A percentile compares a stretch with the other conserved stretches of the same genome.
Conservation (phyloP, 495 filamentous ascomycete species). For the Neurospora sp. region DNA sequence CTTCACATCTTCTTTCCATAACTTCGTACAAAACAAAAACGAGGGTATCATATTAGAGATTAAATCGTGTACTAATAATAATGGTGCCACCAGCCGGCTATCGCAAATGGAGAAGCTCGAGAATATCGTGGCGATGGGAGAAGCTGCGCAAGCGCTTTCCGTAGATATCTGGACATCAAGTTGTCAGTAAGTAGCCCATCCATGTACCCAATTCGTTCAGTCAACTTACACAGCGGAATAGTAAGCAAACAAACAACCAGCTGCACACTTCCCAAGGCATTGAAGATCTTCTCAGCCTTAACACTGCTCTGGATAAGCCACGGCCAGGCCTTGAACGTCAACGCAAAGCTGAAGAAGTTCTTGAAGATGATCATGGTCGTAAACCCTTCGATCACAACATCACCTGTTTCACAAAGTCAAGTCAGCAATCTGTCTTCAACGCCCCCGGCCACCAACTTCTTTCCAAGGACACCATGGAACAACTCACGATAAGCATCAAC, state of each 20-base stretch:
- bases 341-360: slow-evolving; percentile 79
- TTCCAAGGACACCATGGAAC: not conserved
- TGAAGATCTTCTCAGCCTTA: slow-evolving; percentile 48
- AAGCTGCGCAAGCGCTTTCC: slow-evolving; percentile 69
- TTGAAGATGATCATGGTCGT: slow-evolving; percentile 85
- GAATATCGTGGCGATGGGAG: slow-evolving; percentile 59
- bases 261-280: slow-evolving; percentile 64
- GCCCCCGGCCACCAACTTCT: not conserved
- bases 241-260: slow-evolving; percentile 60
- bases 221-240: slow-evolving; percentile 58
- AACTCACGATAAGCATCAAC: slow-evolving; percentile 83
- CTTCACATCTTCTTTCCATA: not conserved
- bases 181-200: slow-evolving; percentile 15
- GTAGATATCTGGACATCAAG: slow-evolving; percentile 62
- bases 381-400: slow-evolving; percentile 83
- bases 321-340: slow-evolving; percentile 72
- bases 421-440: not conserved
- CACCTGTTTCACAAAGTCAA: slow-evolving; percentile 35
- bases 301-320: slow-evolving; percentile 59
- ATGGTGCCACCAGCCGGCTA: not conserved
- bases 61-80: not conserved
- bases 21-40: not conserved
- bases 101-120: slow-evolving; percentile 39
- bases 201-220: not conserved
- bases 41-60: not conserved